Percentiles rank a stretch among this genome's conserved stretches.
Evolutionary conservation across 805 yeast genomes (phyloP).

Genomic region (Candida montana): DNA sequence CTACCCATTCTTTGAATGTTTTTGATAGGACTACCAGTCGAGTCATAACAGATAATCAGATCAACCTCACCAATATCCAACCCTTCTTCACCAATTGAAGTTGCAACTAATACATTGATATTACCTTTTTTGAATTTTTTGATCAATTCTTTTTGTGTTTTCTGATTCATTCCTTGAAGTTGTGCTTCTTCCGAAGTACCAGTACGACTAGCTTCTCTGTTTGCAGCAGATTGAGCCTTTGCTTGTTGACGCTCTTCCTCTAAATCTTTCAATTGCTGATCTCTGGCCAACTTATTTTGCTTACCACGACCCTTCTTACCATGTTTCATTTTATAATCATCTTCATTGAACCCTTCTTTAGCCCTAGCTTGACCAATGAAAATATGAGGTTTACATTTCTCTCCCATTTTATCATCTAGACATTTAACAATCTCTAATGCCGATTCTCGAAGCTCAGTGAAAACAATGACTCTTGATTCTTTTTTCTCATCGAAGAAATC

Average conservation of each 20-base stretch:
- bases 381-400: slow-evolving; percentile 60
- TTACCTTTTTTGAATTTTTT: slow-evolving; percentile 66
- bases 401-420: slow-evolving; percentile 39
- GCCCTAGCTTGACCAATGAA: slow-evolving; percentile 90
- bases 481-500: slow-evolving; percentile 44
- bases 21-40: slow-evolving; percentile 89
- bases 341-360: slow-evolving; percentile 63
- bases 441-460: slow-evolving; percentile 84
- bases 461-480: slow-evolving; percentile 75
- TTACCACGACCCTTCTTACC: slow-evolving; percentile 41
- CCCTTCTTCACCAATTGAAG: slow-evolving; percentile 98
- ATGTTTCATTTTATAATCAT: slow-evolving; percentile 37
- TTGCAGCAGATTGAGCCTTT: slow-evolving; percentile 29
- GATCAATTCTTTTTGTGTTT: slow-evolving; percentile 75
- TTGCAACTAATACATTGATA: slow-evolving; percentile 82
- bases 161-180: slow-evolving; percentile 83
- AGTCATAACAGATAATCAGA: slow-evolving; percentile 85
- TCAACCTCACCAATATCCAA: slow-evolving; percentile 98
- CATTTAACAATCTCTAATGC: slow-evolving; percentile 79
- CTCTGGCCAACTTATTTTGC: slow-evolving; percentile 27
- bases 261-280: slow-evolving; percentile 27
- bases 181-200: slow-evolving; percentile 75
- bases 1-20: slow-evolving; percentile 96
- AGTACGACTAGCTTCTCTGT: slow-evolving; percentile 36
- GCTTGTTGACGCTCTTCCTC: slow-evolving; percentile 28